Evolutionary conservation across 1,284 basidiomycete species (phyloP), one percentile per base, ranked within the genome.

Genomic region (Bjerkandera adusta): DNA sequence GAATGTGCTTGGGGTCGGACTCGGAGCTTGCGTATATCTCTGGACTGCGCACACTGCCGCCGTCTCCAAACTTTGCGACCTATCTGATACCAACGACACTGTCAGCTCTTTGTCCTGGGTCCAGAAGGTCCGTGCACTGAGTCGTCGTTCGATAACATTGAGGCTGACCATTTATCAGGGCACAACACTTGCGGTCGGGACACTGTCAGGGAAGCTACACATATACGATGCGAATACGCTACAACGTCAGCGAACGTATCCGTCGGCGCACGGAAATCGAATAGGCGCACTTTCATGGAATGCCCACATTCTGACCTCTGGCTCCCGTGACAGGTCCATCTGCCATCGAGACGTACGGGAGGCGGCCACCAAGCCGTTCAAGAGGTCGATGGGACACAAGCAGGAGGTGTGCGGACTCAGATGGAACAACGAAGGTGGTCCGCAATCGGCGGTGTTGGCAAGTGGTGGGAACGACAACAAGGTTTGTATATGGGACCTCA

Each of bases 401-500:
- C 97, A 99, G 63, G 96, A 99, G 65, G 93, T 99, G 3, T 99
- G 97, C 62, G 96, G 97, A 1, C 71, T 99, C 36, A 88, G 92
- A 51, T 99, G 95, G 96, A 95, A 89, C 57, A 71, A 76, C 2
- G 78, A 83, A 42, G 75, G 73, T 8, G 77, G 73, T 0, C 53
- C 52, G 33, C 61, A 58, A 55, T 59, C 51, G 24, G 62, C 64
- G 8, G 47, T 63, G 20, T 78, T 99, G 2, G 96, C 96, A 3
- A 93, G 89, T 52, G 96, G 97, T 1, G 96, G 96, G 0, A 99
- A 99, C 67, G 97, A 99, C 69, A 99, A 99, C 70, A 96, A 97
- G 70, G 87, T 99, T 7, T 93, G 92, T 58, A 92, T 99, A 45
- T 99, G 96, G 93, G 93, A 97, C 57, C 60, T 89, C 48, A 69